phyloP scores from a whole-genome alignment of 2,329 filamentous ascomycete genomes.

The Capronia americana region DNA sequence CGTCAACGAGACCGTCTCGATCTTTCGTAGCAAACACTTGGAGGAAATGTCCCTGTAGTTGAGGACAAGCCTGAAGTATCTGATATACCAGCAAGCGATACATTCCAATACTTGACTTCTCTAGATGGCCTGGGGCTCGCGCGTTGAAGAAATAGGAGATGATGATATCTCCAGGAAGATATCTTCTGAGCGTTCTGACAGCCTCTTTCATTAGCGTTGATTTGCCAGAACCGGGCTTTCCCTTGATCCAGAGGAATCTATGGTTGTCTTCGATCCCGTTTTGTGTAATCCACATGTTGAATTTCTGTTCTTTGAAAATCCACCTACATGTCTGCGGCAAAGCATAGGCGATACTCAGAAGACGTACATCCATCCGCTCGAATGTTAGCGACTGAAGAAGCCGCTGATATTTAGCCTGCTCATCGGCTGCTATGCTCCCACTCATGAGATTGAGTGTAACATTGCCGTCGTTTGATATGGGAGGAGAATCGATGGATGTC shows the following conservation, averaged over 20 bases:
- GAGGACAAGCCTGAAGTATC: background rate
- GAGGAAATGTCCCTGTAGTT: background rate
- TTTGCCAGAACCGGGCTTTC: constrained; percentile 53
- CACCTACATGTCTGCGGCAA: constrained; percentile 51
- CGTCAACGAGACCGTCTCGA: background rate
- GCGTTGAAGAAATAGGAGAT: constrained; percentile 3
- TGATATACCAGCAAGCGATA: background rate
- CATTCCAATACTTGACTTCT: constrained; percentile 7
- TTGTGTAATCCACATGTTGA: constrained; percentile 48
- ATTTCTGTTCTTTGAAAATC: constrained; percentile 47
- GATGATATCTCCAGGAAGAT: constrained; percentile 4
- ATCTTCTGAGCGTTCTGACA: constrained; percentile 34
- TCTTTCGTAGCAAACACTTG: constrained; percentile 3
- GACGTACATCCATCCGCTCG: constrained; percentile 50
- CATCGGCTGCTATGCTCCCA: background rate
- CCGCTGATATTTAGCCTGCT: background rate
- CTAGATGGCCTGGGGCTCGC: background rate
- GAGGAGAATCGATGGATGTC: background rate
- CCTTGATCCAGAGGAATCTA: constrained; percentile 47
- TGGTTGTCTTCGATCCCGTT: constrained; percentile 34
- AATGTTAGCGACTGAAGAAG: constrained; percentile 46
- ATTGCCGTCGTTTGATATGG: background rate
- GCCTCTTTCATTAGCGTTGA: constrained; percentile 56
- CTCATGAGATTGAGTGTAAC: background rate
- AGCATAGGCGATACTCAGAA: constrained; percentile 46